phyloP scores from a whole-genome alignment of 495 filamentous ascomycete species.

The Aspergillus baeticus region DNA sequence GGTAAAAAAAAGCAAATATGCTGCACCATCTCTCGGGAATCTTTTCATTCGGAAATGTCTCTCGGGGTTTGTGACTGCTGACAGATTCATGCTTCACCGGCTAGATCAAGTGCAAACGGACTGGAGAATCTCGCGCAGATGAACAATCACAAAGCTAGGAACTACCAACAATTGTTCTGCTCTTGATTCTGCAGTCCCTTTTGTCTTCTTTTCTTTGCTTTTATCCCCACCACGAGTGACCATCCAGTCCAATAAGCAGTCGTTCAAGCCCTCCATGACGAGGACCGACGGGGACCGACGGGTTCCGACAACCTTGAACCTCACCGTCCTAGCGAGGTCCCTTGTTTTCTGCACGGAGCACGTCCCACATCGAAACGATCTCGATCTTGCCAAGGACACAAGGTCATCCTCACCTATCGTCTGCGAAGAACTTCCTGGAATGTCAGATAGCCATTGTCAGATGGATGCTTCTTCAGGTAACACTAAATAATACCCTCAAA shows the following conservation, averaged over 20 bases:
- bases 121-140: no score
- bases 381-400: neutral
- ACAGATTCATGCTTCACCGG: no score
- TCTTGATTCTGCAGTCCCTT: neutral
- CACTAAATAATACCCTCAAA: no score
- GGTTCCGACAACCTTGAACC: neutral
- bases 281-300: neutral
- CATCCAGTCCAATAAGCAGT: neutral
- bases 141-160: no score
- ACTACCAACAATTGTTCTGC: neutral
- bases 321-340: neutral
- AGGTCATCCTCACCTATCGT: neutral
- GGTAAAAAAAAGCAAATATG: neutral
- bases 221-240: neutral
- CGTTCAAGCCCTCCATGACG: neutral
- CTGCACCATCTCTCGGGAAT: no score
- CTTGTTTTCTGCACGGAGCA: neutral
- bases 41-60: neutral
- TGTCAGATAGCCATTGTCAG: neutral
- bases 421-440: neutral
- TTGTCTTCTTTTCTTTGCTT: neutral
- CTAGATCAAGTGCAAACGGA: no score
- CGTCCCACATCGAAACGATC: neutral
- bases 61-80: neutral
- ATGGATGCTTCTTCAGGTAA: neutral